A percentile compares a stretch with the other conserved stretches of the same genome.
phyloP scores from a whole-genome alignment of 1,284 basidiomycete genomes.

The Ustilago cynodontis region DNA sequence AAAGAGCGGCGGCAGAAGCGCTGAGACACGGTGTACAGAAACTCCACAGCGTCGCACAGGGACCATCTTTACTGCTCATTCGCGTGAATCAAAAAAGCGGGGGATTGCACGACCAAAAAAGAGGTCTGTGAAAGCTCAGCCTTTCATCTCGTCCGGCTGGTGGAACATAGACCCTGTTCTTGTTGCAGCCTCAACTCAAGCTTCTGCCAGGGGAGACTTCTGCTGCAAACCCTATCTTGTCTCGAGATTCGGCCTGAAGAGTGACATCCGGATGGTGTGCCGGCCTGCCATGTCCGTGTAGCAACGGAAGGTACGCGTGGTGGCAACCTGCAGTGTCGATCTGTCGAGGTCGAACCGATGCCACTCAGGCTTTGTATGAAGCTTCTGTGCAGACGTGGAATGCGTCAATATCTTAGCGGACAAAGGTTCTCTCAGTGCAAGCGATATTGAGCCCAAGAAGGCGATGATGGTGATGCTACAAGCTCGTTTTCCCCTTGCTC shows the following conservation, averaged over 20 bases:
- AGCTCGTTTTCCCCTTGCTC: no score
- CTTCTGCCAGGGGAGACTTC: not conserved
- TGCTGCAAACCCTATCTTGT: not conserved
- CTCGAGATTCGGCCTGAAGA: no score
- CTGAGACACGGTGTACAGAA: no score
- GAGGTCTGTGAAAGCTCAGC: conserved; percentile 4
- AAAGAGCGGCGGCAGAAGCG: no score
- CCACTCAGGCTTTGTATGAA: no score
- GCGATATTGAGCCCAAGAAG: no score
- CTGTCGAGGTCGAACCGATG: not conserved
- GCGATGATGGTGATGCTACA: not conserved
- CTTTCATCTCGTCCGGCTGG: not conserved
- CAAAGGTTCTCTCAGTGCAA: no score
- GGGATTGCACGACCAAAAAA: conserved; percentile 7
- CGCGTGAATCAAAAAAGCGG: conserved; percentile 9
- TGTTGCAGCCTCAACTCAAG: not conserved
- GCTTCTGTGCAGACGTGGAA: no score
- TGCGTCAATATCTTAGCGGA: no score
- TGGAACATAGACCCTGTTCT: not conserved
- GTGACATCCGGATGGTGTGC: no score
- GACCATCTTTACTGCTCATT: not conserved
- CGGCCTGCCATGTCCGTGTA: not conserved
- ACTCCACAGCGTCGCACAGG: not conserved
- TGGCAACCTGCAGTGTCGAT: conserved; percentile 1
- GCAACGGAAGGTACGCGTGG: not conserved